Conservation (phyloP, 202 grass and related monocot genomes). For the Zizania palustris region DNA sequence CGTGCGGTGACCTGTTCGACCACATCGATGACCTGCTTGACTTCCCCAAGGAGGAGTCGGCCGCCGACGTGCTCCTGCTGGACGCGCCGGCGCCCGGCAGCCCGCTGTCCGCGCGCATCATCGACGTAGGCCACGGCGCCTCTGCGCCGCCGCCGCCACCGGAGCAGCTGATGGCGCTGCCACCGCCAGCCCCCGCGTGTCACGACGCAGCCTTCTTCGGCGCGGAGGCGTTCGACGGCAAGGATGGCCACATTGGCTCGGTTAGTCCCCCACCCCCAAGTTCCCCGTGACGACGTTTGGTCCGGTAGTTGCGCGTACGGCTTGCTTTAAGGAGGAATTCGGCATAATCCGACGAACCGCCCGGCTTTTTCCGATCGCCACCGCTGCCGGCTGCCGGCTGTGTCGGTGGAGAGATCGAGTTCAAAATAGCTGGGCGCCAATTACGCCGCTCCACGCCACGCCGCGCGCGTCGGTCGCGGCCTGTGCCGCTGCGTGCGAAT, state of each 20-base stretch:
- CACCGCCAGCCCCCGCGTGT: neutral
- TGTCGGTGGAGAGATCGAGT: constrained; percentile 44
- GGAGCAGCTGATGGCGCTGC: constrained; percentile 18
- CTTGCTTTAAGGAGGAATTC: constrained; percentile 11
- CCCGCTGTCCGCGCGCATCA: constrained; percentile 47
- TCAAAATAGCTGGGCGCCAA: constrained; percentile 56
- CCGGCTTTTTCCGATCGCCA: no score
- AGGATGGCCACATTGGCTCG: constrained; percentile 58
- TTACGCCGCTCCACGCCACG: neutral
- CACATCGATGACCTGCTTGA: constrained; percentile 88
- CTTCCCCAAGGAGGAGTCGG: constrained; percentile 71
- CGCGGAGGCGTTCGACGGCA: constrained; percentile 25
- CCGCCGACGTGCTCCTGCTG: constrained; percentile 58
- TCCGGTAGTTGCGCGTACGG: constrained; percentile 3
- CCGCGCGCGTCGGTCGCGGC: neutral
- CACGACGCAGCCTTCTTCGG: constrained; percentile 26
- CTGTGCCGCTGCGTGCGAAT: neutral
- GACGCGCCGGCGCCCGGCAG: constrained; percentile 49
- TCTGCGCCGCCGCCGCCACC: neutral
- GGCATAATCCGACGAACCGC: no score
- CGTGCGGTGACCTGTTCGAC: constrained; percentile 73
- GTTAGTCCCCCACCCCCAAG: constrained; percentile 39
- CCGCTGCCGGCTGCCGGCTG: no score
- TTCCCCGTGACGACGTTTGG: neutral
- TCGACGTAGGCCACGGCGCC: constrained; percentile 14